Evolutionary conservation across 805 yeast genomes (phyloP).

Genomic region (Lachancea kluyveri): DNA sequence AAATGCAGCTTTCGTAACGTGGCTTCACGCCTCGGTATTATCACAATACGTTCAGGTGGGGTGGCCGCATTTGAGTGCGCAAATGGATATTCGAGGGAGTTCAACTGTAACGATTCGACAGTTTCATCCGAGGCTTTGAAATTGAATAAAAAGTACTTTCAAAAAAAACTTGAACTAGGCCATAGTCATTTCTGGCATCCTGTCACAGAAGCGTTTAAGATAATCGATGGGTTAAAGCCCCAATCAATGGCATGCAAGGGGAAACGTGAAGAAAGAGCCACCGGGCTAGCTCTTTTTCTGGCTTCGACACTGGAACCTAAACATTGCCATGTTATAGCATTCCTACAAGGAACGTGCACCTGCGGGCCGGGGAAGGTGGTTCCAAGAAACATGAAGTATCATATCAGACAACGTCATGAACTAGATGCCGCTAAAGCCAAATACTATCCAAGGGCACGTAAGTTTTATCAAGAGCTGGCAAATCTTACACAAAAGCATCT

Average conservation of each 20-base stretch:
- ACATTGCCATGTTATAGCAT: constrained; percentile 11
- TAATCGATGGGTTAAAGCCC: background rate
- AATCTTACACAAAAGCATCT: no score
- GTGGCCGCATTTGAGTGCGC: background rate
- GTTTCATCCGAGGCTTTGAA: constrained; percentile 1
- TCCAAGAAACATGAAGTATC: constrained; percentile 10
- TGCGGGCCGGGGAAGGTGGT: constrained; percentile 19
- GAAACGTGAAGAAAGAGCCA: constrained; percentile 13
- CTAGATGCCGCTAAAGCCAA: constrained; percentile 10
- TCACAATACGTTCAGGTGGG: constrained; percentile 2
- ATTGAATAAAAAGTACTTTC: constrained; percentile 1
- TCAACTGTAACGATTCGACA: constrained; percentile 2
- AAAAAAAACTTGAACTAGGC: background rate
- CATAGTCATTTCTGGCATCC: background rate
- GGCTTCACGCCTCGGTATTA: constrained; percentile 1
- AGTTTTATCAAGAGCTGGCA: constrained; percentile 10
- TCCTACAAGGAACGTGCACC: constrained; percentile 21
- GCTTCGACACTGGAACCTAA: constrained; percentile 7
- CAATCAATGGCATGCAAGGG: background rate
- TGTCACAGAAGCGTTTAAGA: background rate
- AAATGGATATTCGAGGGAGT: background rate
- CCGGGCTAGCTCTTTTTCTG: constrained; percentile 17
- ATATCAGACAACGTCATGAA: constrained; percentile 17
- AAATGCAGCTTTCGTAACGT: background rate
- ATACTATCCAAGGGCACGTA: constrained; percentile 8